Conservation (phyloP, 2,329 filamentous ascomycete genomes). For the Fusarium sp. region DNA sequence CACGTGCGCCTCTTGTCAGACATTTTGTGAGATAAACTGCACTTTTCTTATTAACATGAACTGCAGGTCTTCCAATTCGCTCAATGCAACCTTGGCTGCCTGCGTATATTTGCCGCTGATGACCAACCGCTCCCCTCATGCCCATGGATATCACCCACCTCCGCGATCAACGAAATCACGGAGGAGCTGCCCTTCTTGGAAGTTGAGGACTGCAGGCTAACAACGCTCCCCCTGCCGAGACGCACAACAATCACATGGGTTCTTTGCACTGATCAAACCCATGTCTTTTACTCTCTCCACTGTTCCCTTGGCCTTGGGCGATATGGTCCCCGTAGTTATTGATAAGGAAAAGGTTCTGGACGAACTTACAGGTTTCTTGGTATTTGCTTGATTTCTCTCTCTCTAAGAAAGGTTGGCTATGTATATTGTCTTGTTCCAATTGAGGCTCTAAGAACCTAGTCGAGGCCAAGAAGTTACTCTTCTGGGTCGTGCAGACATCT, state of each 20-base stretch:
- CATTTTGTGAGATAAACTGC: background rate
- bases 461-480: slow-evolving; percentile 1
- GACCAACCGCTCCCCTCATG: background rate
- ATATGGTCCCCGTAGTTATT: slow-evolving; percentile 14
- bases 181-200: slow-evolving; percentile 40
- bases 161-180: slow-evolving; percentile 28
- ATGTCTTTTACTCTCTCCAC: no score
- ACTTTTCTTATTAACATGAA: background rate
- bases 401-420: background rate
- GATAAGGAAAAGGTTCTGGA: slow-evolving; percentile 33
- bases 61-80: background rate
- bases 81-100: background rate
- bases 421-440: slow-evolving; percentile 2
- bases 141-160: slow-evolving; percentile 20
- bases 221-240: slow-evolving; percentile 17
- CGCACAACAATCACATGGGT: slow-evolving; percentile 21
- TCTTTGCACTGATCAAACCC: slow-evolving; percentile 5
- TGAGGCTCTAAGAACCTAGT: background rate
- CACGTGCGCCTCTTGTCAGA: slow-evolving; percentile 4
- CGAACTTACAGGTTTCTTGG: slow-evolving; percentile 13
- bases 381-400: slow-evolving; percentile 11
- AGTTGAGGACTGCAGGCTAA: slow-evolving; percentile 26
- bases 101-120: background rate
- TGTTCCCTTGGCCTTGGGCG: no score
- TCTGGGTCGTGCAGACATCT: slow-evolving; percentile 6